These are phyloP conservation scores for Russula vinacea DNA, from an alignment of 768 basidiomycete species.

Conservation along the genomic window DNA sequence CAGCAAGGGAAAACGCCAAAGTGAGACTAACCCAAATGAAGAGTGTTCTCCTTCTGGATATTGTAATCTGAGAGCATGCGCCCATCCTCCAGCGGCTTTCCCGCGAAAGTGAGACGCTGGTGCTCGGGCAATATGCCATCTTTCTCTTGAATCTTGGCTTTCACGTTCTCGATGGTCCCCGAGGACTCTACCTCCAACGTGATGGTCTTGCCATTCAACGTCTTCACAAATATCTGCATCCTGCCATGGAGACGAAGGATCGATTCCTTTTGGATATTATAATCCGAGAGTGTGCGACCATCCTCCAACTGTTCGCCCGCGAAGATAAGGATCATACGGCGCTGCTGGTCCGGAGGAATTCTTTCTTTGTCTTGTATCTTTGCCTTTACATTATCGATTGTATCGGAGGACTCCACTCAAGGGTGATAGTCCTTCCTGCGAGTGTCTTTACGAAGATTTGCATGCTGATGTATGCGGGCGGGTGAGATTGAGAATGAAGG, in stretches of 20 bases:
- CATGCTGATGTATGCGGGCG: conserved; percentile 34
- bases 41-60: conserved; percentile 78
- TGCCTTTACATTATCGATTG: conserved; percentile 74
- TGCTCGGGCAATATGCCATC: conserved; percentile 84
- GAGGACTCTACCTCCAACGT: conserved; percentile 91
- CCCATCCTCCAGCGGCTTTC: conserved; percentile 93
- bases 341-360: conserved; percentile 84
- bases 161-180: conserved; percentile 90
- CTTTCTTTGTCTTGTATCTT: conserved; percentile 96
- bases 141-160: conserved; percentile 79
- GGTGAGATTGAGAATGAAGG: neutral
- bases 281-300: conserved; percentile 85
- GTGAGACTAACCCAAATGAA: conserved; percentile 47
- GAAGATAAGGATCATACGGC: conserved; percentile 87
- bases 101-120: conserved; percentile 88
- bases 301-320: conserved; percentile 93
- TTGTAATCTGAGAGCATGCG: conserved; percentile 81
- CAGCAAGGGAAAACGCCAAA: neutral
- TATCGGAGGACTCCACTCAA: conserved; percentile 70
- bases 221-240: conserved; percentile 91
- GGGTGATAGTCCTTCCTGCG: conserved; percentile 76
- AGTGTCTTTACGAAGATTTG: conserved; percentile 56
- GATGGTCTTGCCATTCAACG: conserved; percentile 87
- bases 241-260: conserved; percentile 86
- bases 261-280: conserved; percentile 88